phyloP scores from a whole-genome alignment of 306 rosid species.

The Alnus glutinosa region DNA sequence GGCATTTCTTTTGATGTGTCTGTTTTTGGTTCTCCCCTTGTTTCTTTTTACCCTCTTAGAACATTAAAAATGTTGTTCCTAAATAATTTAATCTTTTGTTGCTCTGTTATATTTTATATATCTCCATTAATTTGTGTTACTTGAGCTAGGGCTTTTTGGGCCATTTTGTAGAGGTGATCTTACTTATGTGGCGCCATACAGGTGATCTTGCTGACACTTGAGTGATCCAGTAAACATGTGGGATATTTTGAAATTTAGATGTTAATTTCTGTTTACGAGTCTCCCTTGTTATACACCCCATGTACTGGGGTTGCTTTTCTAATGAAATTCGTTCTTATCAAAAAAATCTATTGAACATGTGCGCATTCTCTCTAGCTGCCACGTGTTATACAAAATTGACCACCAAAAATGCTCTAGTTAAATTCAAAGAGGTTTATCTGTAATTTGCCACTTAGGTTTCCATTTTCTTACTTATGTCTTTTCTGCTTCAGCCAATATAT shows the following conservation, averaged over 20 bases:
- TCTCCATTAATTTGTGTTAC: neutral
- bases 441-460: slow-evolving; percentile 23
- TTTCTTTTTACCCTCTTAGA: neutral
- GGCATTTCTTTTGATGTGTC: slow-evolving; percentile 2
- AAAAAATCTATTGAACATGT: neutral
- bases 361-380: neutral
- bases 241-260: neutral
- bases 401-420: neutral
- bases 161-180: neutral
- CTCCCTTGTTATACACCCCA: neutral
- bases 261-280: neutral
- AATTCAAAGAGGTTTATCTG: slow-evolving; percentile 10
- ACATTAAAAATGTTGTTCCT: neutral
- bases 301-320: neutral
- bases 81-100: neutral
- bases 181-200: neutral
- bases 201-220: neutral
- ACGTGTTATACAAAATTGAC: neutral
- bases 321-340: neutral
- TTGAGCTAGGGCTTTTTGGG: neutral
- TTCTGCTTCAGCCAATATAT: slow-evolving; percentile 67
- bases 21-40: neutral
- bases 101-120: neutral
- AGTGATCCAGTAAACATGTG: neutral
- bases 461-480: slow-evolving; percentile 33